Percentiles rank a stretch among this genome's conserved stretches.
Evolutionary conservation across 75 land plant species (phyloP).

Genomic region (Picea sitchensis): DNA sequence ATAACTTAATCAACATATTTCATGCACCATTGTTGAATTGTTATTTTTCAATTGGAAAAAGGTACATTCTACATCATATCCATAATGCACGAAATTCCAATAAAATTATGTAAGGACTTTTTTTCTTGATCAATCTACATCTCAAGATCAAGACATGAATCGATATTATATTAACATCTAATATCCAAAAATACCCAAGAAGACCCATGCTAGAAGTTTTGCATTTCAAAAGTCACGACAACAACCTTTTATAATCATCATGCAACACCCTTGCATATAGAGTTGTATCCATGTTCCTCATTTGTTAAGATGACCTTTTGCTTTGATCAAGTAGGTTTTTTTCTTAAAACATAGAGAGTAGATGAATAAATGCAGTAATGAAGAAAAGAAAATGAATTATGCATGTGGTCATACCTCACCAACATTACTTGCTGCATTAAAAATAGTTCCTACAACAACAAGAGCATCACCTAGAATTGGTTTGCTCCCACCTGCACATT

Average conservation of each 20-base stretch:
- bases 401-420: slow-evolving; percentile 47
- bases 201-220: neutral
- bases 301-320: neutral
- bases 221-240: neutral
- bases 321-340: neutral
- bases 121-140: too few species aligned
- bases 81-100: too few species aligned
- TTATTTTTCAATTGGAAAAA: too few species aligned
- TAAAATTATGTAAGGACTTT: too few species aligned
- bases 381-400: neutral
- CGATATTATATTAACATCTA: neutral
- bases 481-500: slow-evolving; percentile 53
- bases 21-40: too few species aligned
- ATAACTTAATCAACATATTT: too few species aligned
- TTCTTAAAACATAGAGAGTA: neutral
- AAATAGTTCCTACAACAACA: slow-evolving; percentile 57
- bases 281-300: neutral
- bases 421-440: slow-evolving; percentile 75
- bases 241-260: neutral
- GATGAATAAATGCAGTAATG: neutral
- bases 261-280: neutral
- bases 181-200: neutral
- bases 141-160: too few species aligned
- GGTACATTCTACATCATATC: too few species aligned
- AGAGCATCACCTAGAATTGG: slow-evolving; percentile 72